Evolutionary conservation across 2,329 filamentous ascomycete genomes (phyloP), one percentile per base, ranked within the genome.

Genomic region (Emmonsia crescens): DNA sequence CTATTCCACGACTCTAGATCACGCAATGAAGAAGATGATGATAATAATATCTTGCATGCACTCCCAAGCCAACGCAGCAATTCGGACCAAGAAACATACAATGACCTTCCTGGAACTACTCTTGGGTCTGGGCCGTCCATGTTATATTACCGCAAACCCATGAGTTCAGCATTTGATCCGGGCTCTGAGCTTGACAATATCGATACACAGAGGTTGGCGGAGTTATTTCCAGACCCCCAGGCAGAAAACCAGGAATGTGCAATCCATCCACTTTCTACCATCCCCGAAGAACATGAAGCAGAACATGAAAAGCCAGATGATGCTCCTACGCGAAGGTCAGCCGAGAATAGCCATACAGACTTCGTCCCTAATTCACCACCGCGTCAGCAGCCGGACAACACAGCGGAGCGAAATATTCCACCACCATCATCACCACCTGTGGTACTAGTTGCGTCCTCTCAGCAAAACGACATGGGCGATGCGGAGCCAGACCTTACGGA

Each of bases 401-500:
- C 16, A 29, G 12, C 8, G 33, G 31, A 60, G 40, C 29, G 62
- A 5, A 67, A 68, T 46, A 63, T 62, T 29, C 66, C 64, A 42
- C 65, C 67, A 29, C 66, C 49, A 56, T 62, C 64, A 14, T 70
- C 65, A 51, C 65, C 69, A 14, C 67, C 71, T 3, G 66, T 75
- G 31, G 69, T 77, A 3, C 71, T 76, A 61, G 74, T 77, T 24
- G 74, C 75, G 63, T 77, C 75, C 12, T 77, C 75, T 0, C 75
- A 77, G 57, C 68, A 70, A 8, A 54, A 38, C 16, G 38, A 31
- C n/a, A 64, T 60, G 21, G 59, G 64, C 12, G 60, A 64, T 42
- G 63, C 61, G 42, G 64, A 62, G 24, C 61, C 64, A 33, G 60
- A 21, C 12, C 51, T 10, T 24, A 19, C 14, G 44, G 38, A 38